Conservation (phyloP, 2,329 filamentous ascomycete genomes). For the Fusarium marasasianum region DNA sequence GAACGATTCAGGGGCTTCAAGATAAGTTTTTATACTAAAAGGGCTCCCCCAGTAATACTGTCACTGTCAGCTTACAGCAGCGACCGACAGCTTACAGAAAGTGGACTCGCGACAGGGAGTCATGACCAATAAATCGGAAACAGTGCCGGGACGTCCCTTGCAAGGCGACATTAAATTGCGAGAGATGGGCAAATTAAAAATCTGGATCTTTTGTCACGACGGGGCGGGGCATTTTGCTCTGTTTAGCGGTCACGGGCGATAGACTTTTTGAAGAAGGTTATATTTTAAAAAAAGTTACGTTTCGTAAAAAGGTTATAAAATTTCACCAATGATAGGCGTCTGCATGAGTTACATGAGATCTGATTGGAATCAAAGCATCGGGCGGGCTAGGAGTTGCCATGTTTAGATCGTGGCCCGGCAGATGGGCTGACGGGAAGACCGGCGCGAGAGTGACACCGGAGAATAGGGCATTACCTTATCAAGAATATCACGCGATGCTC, state of each 20-base stretch:
- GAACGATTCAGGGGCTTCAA: not conserved
- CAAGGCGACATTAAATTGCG: slow-evolving; percentile 20
- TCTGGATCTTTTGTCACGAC: slow-evolving; percentile 3
- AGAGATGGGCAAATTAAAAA: not conserved
- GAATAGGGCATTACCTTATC: not conserved
- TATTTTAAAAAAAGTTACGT: not conserved
- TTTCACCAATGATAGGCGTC: not conserved
- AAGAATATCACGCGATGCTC: not conserved
- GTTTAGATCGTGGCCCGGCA: not conserved
- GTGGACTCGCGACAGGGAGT: not conserved
- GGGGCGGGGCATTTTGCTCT: not conserved
- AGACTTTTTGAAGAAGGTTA: not conserved
- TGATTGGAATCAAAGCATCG: not conserved
- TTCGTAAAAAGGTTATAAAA: not conserved
- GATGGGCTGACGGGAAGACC: slow-evolving; percentile 17
- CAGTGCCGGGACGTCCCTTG: slow-evolving; percentile 12
- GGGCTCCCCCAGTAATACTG: not conserved
- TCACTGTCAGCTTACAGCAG: not conserved
- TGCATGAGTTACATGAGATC: not conserved
- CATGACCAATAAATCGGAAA: slow-evolving; percentile 25
- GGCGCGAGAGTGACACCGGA: not conserved
- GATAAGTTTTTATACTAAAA: not conserved
- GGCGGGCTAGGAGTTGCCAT: not conserved
- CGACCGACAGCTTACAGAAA: not conserved
- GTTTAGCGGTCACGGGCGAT: not conserved